phyloP scores from a whole-genome alignment of 75 land plant species.

The Sequoia sempervirens region DNA sequence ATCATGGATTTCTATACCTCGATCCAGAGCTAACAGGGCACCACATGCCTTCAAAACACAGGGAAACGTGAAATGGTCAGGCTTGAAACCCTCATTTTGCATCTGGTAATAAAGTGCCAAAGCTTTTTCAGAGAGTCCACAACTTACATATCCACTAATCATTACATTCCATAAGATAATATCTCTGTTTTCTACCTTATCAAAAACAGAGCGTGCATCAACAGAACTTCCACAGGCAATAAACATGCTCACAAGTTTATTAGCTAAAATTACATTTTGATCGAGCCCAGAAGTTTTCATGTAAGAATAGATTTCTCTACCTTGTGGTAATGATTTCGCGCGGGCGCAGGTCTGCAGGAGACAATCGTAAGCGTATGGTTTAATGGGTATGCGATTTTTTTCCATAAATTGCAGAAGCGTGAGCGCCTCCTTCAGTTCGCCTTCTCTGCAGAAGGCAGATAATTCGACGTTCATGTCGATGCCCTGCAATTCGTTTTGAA shows the following conservation, averaged over 20 bases:
- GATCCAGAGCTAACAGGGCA: constrained; percentile 8
- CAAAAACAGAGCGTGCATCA: constrained; percentile 28
- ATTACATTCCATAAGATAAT: constrained; percentile 37
- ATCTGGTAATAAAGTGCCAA: constrained; percentile 29
- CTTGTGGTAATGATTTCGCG: not conserved
- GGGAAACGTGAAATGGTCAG: constrained; percentile 38
- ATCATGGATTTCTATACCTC: constrained; percentile 31
- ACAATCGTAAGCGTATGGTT: not conserved
- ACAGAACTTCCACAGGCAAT: constrained; percentile 1
- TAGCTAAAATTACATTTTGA: constrained; percentile 3
- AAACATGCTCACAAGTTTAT: constrained; percentile 2
- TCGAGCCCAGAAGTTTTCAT: not conserved
- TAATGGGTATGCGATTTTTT: not conserved
- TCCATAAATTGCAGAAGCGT: not conserved
- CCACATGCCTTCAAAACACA: constrained; percentile 42
- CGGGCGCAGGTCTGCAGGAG: not conserved
- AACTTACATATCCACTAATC: constrained; percentile 30
- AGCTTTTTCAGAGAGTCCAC: constrained; percentile 26
- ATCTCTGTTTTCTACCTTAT: constrained; percentile 19
- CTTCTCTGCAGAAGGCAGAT: not conserved
- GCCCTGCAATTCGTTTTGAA: not conserved
- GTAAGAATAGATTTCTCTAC: not conserved
- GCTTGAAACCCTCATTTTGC: constrained; percentile 27
- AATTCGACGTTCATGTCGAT: constrained; percentile 3
- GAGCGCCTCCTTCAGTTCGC: constrained; percentile 2